Evolutionary conservation across 2,329 filamentous ascomycete species (phyloP), one percentile per base, ranked within the genome.

Genomic region (Trichoderma pleuroti): DNA sequence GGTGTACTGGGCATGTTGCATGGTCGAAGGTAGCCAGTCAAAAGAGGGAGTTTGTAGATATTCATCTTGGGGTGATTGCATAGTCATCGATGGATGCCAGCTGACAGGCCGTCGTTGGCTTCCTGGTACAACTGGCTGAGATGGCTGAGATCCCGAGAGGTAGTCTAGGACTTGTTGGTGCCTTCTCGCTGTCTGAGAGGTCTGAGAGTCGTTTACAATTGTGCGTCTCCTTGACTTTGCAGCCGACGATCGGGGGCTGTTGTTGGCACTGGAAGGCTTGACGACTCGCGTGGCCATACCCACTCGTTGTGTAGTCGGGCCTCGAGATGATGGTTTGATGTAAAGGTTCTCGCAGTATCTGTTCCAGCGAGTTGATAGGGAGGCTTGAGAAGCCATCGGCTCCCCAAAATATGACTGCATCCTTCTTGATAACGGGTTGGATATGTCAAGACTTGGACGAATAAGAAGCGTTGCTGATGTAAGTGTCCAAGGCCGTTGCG

Each of bases 41-140:
- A 85, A 83, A 74, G 80, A 77, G 42, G 78, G 78, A 24, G 82
- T 81, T 70, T 80, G 63, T 42, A 82, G 80, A 54, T 79, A 76
- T 66, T 82, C 80, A 61, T 80, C 78, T 71, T 80, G 79, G 18
- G 81, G 77, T 76, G 78, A 74, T 57, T 78, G 79, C 24, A 83
- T 79, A 71, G 87, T 84, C 11, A 90, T 87, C 26, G 87, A 86
- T 3, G 91, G 90, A 78, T 94, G 92, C 92, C 92, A 94, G 83
- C 91, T 93, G 59, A 92, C 83, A 7, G 92, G 91, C 54, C 92
- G 86, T 66, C 81, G 81, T 49, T 84, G 80, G 42, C 73, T 70
- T 36, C 39, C 42, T 56, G 72, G 73, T 14, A 70, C 75, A 54
- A n/a, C 21, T 16, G 32, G 12, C 9, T 57, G 56, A 9, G 30